Base-by-base conservation (phyloP, 352 stramenopile species). In the Phytopythium kandeliae region DNA sequence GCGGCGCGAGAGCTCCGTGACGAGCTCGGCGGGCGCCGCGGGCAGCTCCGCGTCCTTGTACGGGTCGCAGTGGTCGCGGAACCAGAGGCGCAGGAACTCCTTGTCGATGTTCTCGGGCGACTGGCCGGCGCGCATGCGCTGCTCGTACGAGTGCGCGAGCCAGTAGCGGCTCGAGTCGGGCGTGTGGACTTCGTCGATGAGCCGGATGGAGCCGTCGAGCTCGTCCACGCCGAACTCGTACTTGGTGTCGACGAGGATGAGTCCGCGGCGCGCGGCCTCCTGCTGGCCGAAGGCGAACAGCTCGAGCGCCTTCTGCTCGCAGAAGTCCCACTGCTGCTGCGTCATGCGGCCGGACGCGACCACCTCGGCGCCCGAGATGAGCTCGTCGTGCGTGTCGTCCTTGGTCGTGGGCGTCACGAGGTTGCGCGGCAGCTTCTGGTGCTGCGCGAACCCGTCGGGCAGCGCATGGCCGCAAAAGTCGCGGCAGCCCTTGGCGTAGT, bases 101-200 rank as follows among this genome's bases (percentile, higher is more conserved):
- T 99, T 99, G 74, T 99, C 97, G 57, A 99, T 99, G 69, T 99
- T 99, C 54, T 99, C 96, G 16, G 97, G 97, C 49, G 97, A 96
- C 47, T 90, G 68, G 7, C 89, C 90, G 6, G 67, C 68, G 9
- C 64, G 63, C 71, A 97, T 96, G 45, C 89, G 75, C 58, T 89
- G 63, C 40, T 96, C 75, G 63, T 98, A 98, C 25, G 91, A 96
- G 62, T 86, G 59, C 19, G 86, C 79, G 26, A 97, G 74, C 86
- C 89, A 96, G 65, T 97, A 98, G 19, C 96, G 87, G 47, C 92
- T 98, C 55, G 95, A 99, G 77, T 99, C 97, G 24, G 97, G 97
- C 19, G 97, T 99, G 68, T 99, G 95, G 51, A 99, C 97, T 78
- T 99, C 97, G 62, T 99, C 97, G 57, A 99, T 97, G 24, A 99